These are phyloP conservation scores for Xylaria venustula DNA, from an alignment of 495 filamentous ascomycete species.

Conservation along the genomic window DNA sequence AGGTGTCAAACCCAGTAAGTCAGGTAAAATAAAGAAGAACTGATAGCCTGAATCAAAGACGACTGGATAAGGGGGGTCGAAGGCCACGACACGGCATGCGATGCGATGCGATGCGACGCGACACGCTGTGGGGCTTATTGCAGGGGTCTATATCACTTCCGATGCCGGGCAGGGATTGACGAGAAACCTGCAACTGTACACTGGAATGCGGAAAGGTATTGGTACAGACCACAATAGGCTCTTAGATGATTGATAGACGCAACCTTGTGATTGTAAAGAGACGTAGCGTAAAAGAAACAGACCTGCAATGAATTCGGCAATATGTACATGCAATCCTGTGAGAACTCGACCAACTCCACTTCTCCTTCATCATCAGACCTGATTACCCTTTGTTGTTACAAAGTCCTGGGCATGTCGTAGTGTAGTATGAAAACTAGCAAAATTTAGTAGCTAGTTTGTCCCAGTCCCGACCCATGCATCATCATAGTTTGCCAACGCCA, in stretches of 20 bases:
- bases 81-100: background rate
- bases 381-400: constrained; percentile 10
- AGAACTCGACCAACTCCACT: constrained; percentile 3
- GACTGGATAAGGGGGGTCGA: background rate
- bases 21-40: too few relatives aligned
- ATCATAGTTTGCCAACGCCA: constrained; percentile 1
- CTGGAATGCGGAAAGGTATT: too few relatives aligned
- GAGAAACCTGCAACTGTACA: too few relatives aligned
- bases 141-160: background rate
- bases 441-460: background rate
- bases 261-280: background rate
- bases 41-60: background rate
- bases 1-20: too few relatives aligned
- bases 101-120: background rate
- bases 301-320: constrained; percentile 12
- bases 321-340: constrained; percentile 14
- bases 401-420: background rate
- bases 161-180: background rate
- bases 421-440: background rate
- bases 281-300: background rate
- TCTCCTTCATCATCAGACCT: background rate
- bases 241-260: too few relatives aligned
- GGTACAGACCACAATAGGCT: too few relatives aligned
- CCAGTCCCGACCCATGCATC: background rate
- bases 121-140: background rate